Base-by-base conservation (phyloP, 495 filamentous ascomycete species). In the Neurospora discreta region DNA sequence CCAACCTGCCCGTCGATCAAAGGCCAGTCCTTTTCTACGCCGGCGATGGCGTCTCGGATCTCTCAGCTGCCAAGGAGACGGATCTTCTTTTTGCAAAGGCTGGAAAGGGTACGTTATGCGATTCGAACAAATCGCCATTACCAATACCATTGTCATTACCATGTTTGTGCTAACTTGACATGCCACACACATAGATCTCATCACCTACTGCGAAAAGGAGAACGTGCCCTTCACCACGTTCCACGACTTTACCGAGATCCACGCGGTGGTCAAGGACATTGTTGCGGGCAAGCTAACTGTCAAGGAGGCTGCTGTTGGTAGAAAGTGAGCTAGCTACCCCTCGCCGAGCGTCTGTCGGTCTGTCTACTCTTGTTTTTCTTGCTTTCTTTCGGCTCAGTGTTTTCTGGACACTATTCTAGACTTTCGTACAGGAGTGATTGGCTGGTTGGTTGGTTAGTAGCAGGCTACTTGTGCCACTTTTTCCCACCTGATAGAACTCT, bases 71-170 rank as follows among this genome's bases (percentile, higher is more conserved):
- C 2, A 87, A 89, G 68, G 93, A 97, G 80, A 96, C 94, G 18
- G 92, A 97, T 77, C 79, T 97, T 52, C 81, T 97, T 20, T 97
- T 97, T 78, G 94, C 94, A 69, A 98, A 98, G 85, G 88, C 91
- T 42, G 94, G 92, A 10, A 87, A 92, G 79, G 93, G 93, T 95
- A 87, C 69, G 85, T 80, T 10, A 20, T 20, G 42, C 42, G 18
- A 3, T 44, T 44, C 42, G 18, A 43, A 43, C 18, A n/a, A 44
- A 20, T 44, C 18, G 10, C 42, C 42, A 44, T 43, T 43, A 18
- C 16, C 41, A 43, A 8, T n/a, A 5, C 44, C 20, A 16, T 70
- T 26, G 20, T 3, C 58, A 30, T 30, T 69, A 13, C 41, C 41
- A 18, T 23, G 13, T 26, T 7, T 33, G 46, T 74, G 30, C 69